phyloP scores from a whole-genome alignment of 805 yeast genomes.

The Cyberlindnera subsufficiens region DNA sequence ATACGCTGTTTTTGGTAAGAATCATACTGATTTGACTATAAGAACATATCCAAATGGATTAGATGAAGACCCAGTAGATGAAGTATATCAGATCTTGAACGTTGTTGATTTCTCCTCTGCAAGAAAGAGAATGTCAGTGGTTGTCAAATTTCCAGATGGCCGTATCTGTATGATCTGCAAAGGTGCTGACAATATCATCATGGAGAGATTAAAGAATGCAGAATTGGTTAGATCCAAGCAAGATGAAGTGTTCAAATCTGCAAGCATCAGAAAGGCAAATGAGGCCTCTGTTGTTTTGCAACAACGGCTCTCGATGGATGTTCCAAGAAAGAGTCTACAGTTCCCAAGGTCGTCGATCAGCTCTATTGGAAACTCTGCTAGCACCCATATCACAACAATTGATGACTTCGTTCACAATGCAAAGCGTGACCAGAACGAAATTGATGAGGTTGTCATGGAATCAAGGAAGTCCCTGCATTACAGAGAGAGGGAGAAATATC shows the following conservation, averaged over 20 bases:
- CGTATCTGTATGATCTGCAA: conserved; percentile 77
- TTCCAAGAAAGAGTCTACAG: conserved; percentile 28
- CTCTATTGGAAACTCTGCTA: conserved; percentile 8
- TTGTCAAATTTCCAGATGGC: conserved; percentile 71
- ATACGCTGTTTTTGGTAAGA: conserved; percentile 69
- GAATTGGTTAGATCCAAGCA: conserved; percentile 59
- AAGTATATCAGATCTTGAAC: conserved; percentile 70
- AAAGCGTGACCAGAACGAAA: conserved; percentile 42
- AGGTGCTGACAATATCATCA: conserved; percentile 91
- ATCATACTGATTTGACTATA: conserved; percentile 52
- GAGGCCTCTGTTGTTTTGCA: conserved; percentile 76
- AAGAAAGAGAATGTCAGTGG: conserved; percentile 92
- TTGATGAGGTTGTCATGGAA: conserved; percentile 45
- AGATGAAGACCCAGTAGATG: conserved; percentile 54
- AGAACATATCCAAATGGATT: conserved; percentile 84
- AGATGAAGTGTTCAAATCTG: conserved; percentile 50
- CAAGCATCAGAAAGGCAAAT: conserved; percentile 58
- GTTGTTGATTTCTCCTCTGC: conserved; percentile 80
- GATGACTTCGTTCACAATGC: conserved; percentile 41
- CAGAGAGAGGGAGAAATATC: conserved; percentile 53
- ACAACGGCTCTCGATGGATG: conserved; percentile 44
- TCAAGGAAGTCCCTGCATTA: conserved; percentile 55
- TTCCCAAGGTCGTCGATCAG: conserved; percentile 26
- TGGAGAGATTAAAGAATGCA: conserved; percentile 60
- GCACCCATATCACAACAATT: conserved; percentile 33